phyloP scores from a whole-genome alignment of 163 green algal species.

The Scenedesmus sp. region DNA sequence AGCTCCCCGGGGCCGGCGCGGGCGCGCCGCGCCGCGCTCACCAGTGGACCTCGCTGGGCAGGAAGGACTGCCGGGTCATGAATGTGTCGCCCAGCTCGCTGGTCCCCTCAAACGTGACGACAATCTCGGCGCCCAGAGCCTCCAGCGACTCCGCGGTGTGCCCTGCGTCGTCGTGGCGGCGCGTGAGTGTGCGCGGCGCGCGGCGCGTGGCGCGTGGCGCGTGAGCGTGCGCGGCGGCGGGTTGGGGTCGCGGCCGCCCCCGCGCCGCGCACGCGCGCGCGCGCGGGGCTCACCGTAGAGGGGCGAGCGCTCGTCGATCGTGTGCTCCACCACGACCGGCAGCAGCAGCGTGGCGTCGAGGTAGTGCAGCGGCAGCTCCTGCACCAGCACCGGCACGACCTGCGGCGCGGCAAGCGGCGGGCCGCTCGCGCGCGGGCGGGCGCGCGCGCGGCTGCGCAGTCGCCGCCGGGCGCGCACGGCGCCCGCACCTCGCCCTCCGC shows the following conservation, averaged over 20 bases:
- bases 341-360: constrained; percentile 83
- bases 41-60: constrained; percentile 77
- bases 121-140: constrained; percentile 78
- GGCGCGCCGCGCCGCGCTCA: too few species aligned
- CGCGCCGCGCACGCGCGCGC: too few species aligned
- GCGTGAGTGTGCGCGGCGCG: background rate
- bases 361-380: constrained; percentile 64
- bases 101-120: constrained; percentile 84
- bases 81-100: constrained; percentile 84
- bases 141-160: constrained; percentile 48
- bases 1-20: too few species aligned
- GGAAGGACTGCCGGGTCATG: constrained; percentile 80
- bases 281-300: constrained; percentile 84
- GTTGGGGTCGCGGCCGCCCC: too few species aligned
- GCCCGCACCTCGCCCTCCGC: constrained; percentile 85
- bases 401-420: too few species aligned
- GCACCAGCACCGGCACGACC: constrained; percentile 37
- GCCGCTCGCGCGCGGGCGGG: too few species aligned
- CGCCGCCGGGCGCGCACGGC: too few species aligned
- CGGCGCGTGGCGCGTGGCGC: too few species aligned
- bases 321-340: constrained; percentile 85
- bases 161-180: constrained; percentile 7
- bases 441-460: too few species aligned
- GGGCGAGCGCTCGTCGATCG: constrained; percentile 85
- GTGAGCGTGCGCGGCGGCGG: too few species aligned